phyloP scores from a whole-genome alignment of 768 basidiomycete genomes.

The Termitomyces eurrhizus region DNA sequence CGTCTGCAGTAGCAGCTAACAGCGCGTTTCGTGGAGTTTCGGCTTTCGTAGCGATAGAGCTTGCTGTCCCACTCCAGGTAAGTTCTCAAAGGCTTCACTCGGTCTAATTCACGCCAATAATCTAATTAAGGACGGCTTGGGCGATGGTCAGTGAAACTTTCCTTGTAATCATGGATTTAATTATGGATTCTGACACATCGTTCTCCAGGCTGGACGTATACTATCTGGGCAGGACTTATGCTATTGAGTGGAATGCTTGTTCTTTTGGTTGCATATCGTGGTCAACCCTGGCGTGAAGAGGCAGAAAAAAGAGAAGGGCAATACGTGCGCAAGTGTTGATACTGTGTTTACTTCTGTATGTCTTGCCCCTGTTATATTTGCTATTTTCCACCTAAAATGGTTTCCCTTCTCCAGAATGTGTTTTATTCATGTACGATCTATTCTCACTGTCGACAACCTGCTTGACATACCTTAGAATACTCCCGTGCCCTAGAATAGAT shows the following conservation, averaged over 20 bases:
- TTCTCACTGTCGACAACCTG: neutral
- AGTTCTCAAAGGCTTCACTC: conserved; percentile 14
- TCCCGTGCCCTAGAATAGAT: no score
- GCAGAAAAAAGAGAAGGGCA: conserved; percentile 40
- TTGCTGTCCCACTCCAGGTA: conserved; percentile 71
- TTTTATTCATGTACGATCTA: neutral
- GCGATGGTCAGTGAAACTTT: conserved; percentile 53
- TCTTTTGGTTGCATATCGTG: conserved; percentile 56
- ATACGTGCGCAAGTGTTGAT: neutral
- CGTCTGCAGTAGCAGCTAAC: conserved; percentile 73
- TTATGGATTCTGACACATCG: neutral
- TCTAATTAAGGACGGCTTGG: conserved; percentile 49
- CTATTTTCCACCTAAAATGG: neutral
- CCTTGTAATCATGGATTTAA: neutral
- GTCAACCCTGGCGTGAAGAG: conserved; percentile 51
- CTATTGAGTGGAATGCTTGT: conserved; percentile 50
- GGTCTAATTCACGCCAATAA: neutral
- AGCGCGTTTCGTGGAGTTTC: conserved; percentile 67
- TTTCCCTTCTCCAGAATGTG: neutral
- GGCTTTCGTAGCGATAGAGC: conserved; percentile 70
- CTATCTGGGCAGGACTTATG: conserved; percentile 53
- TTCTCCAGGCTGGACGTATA: conserved; percentile 58
- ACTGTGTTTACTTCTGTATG: neutral
- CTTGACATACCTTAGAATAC: no score
- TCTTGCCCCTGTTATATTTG: neutral